phyloP scores from a whole-genome alignment of 176 grass and related monocot species.

The Typha latifolia region DNA sequence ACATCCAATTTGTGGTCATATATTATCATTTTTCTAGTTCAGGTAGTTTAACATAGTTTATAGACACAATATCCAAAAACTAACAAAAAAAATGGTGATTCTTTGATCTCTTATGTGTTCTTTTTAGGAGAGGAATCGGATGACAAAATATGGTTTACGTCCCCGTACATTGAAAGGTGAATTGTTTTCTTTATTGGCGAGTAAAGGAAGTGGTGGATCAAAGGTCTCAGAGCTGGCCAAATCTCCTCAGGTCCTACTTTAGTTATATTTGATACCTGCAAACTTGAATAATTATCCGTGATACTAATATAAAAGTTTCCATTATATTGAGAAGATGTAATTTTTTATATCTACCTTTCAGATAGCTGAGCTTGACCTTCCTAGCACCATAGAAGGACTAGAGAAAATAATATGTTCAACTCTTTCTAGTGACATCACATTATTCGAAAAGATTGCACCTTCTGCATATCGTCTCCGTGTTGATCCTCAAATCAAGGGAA shows the following conservation, averaged over 20 bases:
- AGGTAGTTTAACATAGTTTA: background rate
- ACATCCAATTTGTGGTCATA: no score
- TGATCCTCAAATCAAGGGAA: constrained; percentile 86
- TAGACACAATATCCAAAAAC: background rate
- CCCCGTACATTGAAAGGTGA: constrained; percentile 76
- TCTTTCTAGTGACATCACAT: constrained; percentile 97
- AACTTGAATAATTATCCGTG: background rate
- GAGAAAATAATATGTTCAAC: constrained; percentile 60
- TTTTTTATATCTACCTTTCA: constrained; percentile 37
- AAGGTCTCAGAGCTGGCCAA: constrained; percentile 68
- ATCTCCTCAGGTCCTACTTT: constrained; percentile 46
- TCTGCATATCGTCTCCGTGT: constrained; percentile 92
- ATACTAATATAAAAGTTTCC: background rate
- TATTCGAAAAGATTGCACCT: constrained; percentile 87
- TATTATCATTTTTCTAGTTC: background rate
- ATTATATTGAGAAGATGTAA: background rate
- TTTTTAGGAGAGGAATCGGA: constrained; percentile 79
- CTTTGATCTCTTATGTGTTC: background rate
- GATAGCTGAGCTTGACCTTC: constrained; percentile 56
- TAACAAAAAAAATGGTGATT: background rate
- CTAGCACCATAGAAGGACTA: constrained; percentile 36
- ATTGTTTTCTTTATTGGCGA: constrained; percentile 78
- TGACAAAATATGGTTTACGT: constrained; percentile 84
- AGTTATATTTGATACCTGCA: background rate
- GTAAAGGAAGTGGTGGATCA: constrained; percentile 69